Evolutionary conservation across 2,329 filamentous ascomycete genomes (phyloP).

Genomic region (Pyrenochaeta sp.): DNA sequence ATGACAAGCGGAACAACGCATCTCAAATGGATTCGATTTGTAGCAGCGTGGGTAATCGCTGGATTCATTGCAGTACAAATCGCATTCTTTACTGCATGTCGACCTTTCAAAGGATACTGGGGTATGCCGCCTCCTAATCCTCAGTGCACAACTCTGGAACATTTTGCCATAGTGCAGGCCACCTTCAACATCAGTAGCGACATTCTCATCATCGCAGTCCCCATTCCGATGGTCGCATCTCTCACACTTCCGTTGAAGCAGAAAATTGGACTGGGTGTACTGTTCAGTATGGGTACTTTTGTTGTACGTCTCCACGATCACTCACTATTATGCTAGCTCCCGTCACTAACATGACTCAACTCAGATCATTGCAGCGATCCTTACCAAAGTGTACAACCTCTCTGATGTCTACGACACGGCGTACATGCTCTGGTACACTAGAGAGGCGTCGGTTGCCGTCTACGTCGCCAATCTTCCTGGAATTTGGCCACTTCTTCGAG

Average conservation of each 20-base stretch:
- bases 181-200: conserved; percentile 68
- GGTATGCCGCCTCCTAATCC: conserved; percentile 60
- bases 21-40: conserved; percentile 57
- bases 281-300: conserved; percentile 61
- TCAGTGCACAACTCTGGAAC: conserved; percentile 64
- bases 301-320: conserved; percentile 48
- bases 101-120: conserved; percentile 66
- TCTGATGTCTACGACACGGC: conserved; percentile 49
- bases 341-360: conserved; percentile 5
- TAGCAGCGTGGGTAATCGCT: conserved; percentile 57
- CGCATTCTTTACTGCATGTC: conserved; percentile 62
- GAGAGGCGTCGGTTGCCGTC: conserved; percentile 62
- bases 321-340: neutral
- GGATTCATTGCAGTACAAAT: conserved; percentile 62
- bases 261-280: conserved; percentile 60
- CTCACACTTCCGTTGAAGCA: conserved; percentile 60
- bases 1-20: conserved; percentile 57
- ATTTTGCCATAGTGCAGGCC: conserved; percentile 67
- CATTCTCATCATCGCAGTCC: conserved; percentile 65
- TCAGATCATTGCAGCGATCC: conserved; percentile 51
- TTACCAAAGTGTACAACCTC: conserved; percentile 60
- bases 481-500: conserved; percentile 61
- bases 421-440: conserved; percentile 60
- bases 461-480: conserved; percentile 63
- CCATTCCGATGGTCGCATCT: conserved; percentile 61